Evolutionary conservation across 345 rosid species (phyloP).

Genomic region (Euphorbia tirucalli): DNA sequence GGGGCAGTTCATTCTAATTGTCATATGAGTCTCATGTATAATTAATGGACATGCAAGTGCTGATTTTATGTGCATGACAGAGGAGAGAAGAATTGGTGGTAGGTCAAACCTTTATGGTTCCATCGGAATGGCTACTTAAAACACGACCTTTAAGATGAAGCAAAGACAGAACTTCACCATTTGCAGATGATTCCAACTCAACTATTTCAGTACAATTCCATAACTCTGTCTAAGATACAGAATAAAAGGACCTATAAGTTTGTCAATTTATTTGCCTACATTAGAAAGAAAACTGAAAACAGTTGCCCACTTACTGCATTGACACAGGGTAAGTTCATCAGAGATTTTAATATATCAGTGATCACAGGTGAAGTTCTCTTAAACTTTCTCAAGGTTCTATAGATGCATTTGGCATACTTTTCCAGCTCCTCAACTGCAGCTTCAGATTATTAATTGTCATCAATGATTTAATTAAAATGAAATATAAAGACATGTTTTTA

Average conservation of each 20-base stretch:
- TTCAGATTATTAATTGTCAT: constrained; percentile 14
- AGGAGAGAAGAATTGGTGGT: neutral
- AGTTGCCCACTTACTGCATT: constrained; percentile 48
- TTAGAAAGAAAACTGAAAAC: neutral
- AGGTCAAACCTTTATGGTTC: constrained; percentile 56
- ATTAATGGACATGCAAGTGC: no score
- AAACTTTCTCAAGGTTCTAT: constrained; percentile 49
- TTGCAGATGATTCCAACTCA: constrained; percentile 40
- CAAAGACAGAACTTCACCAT: constrained; percentile 57
- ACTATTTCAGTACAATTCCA: constrained; percentile 50
- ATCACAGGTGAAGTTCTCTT: constrained; percentile 45
- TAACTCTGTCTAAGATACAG: constrained; percentile 43
- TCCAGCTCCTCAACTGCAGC: constrained; percentile 55
- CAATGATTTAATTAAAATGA: neutral
- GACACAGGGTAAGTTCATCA: constrained; percentile 54
- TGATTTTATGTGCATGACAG: no score
- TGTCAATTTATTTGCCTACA: neutral
- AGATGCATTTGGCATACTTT: constrained; percentile 54
- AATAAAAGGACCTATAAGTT: neutral
- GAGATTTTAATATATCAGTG: constrained; percentile 52
- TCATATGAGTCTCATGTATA: neutral
- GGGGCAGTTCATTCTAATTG: neutral
- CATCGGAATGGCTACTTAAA: constrained; percentile 66
- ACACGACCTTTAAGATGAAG: constrained; percentile 43
- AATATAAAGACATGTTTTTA: neutral